Evolutionary conservation across 257 asterid genomes (phyloP).

Genomic region (Solanum bulbocastanum): DNA sequence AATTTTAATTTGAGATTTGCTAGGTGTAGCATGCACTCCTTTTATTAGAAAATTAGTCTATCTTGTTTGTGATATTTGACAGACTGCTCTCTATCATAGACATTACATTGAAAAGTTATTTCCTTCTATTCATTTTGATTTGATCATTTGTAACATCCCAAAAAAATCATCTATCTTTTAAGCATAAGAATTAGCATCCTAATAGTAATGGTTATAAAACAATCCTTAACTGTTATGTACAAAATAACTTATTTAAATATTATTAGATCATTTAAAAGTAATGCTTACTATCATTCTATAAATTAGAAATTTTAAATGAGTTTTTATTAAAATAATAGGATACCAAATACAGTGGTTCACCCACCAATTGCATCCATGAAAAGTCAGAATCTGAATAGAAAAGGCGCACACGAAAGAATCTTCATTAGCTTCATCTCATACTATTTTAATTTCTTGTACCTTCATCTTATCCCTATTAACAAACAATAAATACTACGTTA

Average conservation of each 20-base stretch:
- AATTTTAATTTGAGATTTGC: neutral
- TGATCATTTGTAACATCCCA: rapidly evolving
- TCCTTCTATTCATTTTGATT: rapidly evolving
- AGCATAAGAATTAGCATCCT: rapidly evolving
- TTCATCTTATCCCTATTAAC: conserved; percentile 15
- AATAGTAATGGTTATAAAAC: neutral
- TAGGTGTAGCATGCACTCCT: neutral
- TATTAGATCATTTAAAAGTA: neutral
- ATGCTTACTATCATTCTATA: neutral
- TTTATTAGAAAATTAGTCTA: neutral
- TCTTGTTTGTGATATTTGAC: rapidly evolving
- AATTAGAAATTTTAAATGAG: neutral
- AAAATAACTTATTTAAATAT: neutral
- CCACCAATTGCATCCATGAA: conserved; percentile 22
- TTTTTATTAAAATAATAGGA: neutral
- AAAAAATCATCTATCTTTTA: rapidly evolving
- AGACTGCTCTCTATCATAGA: rapidly evolving
- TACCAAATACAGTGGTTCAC: conserved; percentile 20
- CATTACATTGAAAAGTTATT: neutral
- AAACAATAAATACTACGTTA: neutral
- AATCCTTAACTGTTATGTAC: neutral
- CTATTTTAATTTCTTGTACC: conserved; percentile 21
- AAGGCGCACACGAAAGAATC: conserved; percentile 27
- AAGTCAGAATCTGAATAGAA: conserved; percentile 25
- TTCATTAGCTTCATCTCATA: conserved; percentile 20